Evolutionary conservation across 1,139 yeast genomes (phyloP).

Genomic region (Pneumocystis murina): DNA sequence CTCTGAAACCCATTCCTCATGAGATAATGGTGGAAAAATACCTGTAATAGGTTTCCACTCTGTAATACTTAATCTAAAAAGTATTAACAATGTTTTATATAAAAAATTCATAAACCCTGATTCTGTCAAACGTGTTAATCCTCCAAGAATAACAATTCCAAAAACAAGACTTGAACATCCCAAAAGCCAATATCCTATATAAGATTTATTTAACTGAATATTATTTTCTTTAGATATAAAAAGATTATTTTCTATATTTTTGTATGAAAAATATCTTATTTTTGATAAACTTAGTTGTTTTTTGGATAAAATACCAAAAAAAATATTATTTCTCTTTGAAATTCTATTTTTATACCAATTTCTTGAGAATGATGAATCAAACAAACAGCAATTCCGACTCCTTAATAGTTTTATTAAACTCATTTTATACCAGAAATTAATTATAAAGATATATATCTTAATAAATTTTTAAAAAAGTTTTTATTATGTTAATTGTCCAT

Average conservation of each 20-base stretch:
- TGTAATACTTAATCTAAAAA: constrained; percentile 52
- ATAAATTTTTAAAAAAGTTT: too few relatives aligned
- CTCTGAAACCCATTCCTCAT: constrained; percentile 72
- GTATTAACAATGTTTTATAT: neutral
- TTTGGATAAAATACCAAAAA: neutral
- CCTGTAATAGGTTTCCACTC: constrained; percentile 99
- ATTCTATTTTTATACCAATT: too few relatives aligned
- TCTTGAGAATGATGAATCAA: too few relatives aligned
- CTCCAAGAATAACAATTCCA: constrained; percentile 93
- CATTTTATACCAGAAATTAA: too few relatives aligned
- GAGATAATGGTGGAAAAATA: constrained; percentile 67
- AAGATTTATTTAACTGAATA: constrained; percentile 6
- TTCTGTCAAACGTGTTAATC: constrained; percentile 85
- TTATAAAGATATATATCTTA: too few relatives aligned
- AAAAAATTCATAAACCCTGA: constrained; percentile 37
- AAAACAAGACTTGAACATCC: constrained; percentile 86
- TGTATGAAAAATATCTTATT: neutral
- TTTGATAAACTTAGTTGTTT: neutral
- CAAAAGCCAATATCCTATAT: constrained; percentile 76
- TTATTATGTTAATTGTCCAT: too few relatives aligned
- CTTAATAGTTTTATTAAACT: too few relatives aligned
- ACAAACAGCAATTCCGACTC: too few relatives aligned
- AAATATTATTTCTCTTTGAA: too few relatives aligned
- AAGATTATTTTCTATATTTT: neutral
- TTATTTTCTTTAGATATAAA: neutral